These are phyloP conservation scores for Citrullus mucosospermus DNA, from an alignment of 306 rosid genomes.

Conservation along the genomic window DNA sequence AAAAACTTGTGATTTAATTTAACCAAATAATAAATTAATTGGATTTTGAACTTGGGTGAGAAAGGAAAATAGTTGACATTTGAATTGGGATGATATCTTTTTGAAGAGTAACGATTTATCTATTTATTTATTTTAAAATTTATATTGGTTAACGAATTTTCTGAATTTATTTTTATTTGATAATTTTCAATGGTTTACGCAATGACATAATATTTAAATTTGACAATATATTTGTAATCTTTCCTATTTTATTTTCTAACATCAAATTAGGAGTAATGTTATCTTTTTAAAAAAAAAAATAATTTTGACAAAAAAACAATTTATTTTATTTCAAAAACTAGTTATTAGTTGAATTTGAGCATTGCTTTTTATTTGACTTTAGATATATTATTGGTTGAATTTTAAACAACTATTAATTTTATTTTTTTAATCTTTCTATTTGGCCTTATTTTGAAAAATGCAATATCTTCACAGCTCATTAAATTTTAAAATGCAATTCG, in stretches of 20 bases:
- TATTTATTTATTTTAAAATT: neutral
- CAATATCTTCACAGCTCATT: too few species aligned
- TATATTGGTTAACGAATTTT: neutral
- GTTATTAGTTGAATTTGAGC: neutral
- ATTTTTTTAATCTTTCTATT: too few species aligned
- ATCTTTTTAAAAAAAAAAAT: too few species aligned
- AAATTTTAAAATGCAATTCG: too few species aligned
- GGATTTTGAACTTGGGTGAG: neutral
- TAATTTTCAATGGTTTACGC: neutral
- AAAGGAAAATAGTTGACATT: neutral
- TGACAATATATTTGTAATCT: neutral
- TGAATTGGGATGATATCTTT: neutral
- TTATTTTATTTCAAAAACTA: neutral
- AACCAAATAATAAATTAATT: too few species aligned
- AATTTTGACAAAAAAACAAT: neutral
- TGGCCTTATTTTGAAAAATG: too few species aligned
- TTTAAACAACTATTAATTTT: neutral
- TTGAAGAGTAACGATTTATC: neutral
- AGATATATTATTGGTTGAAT: neutral
- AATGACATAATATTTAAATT: neutral
- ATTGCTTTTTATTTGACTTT: neutral
- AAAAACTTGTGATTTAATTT: too few species aligned
- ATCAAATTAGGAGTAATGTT: neutral
- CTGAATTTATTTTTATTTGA: neutral
- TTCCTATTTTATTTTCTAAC: neutral